A percentile compares a stretch with the other conserved stretches of the same genome.
Conservation (phyloP, 352 stramenopile genomes). For the Phytophthora meadii region DNA sequence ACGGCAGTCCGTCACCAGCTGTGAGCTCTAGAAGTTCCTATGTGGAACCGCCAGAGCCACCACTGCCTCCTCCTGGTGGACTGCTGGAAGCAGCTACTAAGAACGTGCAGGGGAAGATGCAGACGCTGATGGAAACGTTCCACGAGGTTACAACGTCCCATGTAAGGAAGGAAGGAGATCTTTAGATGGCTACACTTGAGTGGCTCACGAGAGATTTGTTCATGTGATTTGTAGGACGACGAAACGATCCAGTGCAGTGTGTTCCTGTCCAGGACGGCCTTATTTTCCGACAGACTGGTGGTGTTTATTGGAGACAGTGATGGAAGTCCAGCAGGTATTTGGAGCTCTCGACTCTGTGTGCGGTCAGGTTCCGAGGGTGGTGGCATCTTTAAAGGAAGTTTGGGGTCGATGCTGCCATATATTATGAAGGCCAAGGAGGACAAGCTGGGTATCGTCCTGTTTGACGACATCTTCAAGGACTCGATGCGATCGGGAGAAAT, state of each 20-base stretch:
- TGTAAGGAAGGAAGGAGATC: slow-evolving; percentile 25
- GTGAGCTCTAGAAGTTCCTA: slow-evolving; percentile 50
- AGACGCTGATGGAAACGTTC: slow-evolving; percentile 67
- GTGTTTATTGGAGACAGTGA: slow-evolving; percentile 76
- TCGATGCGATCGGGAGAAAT: slow-evolving; percentile 53
- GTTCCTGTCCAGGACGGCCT: slow-evolving; percentile 61
- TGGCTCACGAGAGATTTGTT: slow-evolving; percentile 14
- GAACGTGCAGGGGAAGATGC: slow-evolving; percentile 80
- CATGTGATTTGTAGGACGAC: slow-evolving; percentile 54
- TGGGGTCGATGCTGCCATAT: slow-evolving; percentile 82
- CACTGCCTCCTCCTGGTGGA: slow-evolving; percentile 57
- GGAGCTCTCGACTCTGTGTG: slow-evolving; percentile 67
- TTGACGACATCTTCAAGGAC: slow-evolving; percentile 73
- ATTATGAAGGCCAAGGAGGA: slow-evolving; percentile 78
- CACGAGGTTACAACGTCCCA: slow-evolving; percentile 65
- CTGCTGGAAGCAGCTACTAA: slow-evolving; percentile 67
- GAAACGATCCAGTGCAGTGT: slow-evolving; percentile 64
- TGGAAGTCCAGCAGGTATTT: slow-evolving; percentile 63
- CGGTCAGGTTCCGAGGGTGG: slow-evolving; percentile 66
- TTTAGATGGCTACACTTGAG: slow-evolving; percentile 25
- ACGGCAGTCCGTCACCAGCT: slow-evolving; percentile 45
- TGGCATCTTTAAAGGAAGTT: slow-evolving; percentile 77
- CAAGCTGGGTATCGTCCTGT: slow-evolving; percentile 72
- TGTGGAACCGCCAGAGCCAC: slow-evolving; percentile 66
- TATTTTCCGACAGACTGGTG: slow-evolving; percentile 69